Conservation (phyloP, 257 asterid species). For the Striga asiatica region DNA sequence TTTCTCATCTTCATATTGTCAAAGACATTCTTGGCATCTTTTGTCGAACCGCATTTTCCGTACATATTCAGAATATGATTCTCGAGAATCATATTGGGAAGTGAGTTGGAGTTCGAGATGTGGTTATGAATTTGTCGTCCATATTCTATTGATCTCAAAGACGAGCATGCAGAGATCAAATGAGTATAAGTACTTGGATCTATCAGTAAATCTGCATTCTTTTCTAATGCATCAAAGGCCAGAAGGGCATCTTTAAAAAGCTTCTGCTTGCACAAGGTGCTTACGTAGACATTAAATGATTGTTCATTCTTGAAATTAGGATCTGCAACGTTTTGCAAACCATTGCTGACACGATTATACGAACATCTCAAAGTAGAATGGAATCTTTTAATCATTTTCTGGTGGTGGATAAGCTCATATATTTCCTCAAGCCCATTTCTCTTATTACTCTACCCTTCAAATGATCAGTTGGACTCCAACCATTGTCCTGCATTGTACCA, state of each 20-base stretch:
- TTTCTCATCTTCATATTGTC: slow-evolving; percentile 55
- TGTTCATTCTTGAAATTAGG: slow-evolving; percentile 23
- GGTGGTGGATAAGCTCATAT: neutral
- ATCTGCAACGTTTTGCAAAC: slow-evolving; percentile 13
- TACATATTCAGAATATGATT: slow-evolving; percentile 67
- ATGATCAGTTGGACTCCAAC: neutral
- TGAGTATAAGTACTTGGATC: slow-evolving; percentile 44
- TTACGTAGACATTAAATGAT: slow-evolving; percentile 31
- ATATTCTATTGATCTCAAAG: slow-evolving; percentile 37
- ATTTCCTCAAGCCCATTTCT: slow-evolving; percentile 4
- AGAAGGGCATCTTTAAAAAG: slow-evolving; percentile 38
- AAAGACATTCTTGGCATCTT: slow-evolving; percentile 50
- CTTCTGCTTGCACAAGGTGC: slow-evolving; percentile 49
- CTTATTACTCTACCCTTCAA: neutral
- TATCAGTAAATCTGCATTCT: slow-evolving; percentile 19
- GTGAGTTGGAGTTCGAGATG: slow-evolving; percentile 27
- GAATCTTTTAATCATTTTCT: slow-evolving; percentile 32
- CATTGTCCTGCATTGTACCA: neutral
- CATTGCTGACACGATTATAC: slow-evolving; percentile 5
- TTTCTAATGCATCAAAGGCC: slow-evolving; percentile 34
- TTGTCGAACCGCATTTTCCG: slow-evolving; percentile 58
- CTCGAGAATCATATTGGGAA: slow-evolving; percentile 48
- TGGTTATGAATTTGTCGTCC: slow-evolving; percentile 44
- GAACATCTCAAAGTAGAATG: slow-evolving; percentile 15
- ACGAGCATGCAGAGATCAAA: slow-evolving; percentile 46